Evolutionary conservation across 192 early-diverging fungal species (phyloP), one percentile per base, ranked within the genome.

Genomic region (Blastocladiella britannica): DNA sequence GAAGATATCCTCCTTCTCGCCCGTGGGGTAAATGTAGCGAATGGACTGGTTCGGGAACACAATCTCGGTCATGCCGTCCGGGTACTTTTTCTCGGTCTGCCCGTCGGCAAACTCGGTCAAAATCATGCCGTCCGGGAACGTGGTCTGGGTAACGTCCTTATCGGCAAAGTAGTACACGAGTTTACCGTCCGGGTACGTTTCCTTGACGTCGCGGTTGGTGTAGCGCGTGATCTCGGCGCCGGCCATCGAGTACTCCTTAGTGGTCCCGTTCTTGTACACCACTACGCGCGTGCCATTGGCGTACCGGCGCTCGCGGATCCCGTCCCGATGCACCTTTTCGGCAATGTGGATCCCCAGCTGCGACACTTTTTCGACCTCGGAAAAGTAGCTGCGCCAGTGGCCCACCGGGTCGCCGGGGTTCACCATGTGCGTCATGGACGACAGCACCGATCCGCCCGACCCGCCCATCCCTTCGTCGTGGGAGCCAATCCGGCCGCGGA

Each of bases 171-270:
- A 57, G 7, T 57, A 57, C 1, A 57, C 30, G 7, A 25, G 26
- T 43, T 57, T 57, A 25, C 51, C 56, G 18, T 26, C 51, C 20
- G 26, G 31, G 24, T 28, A 20, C 12, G 29, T 28, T 26, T 57
- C 56, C 51, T 57, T 57, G 25, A 57, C 51, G 51, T 57, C 56
- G 15, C 27, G 24, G 26, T 57, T 57, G 18, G 56, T 57, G 26
- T 51, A 57, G 18, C 56, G 25, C 18, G 51, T 57, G 4, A 57
- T 51, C 25, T 31, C 31, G 51, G 26, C 25, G 51, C 51, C 56
- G 25, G 31, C 25, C 31, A 31, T 57, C 31, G 26, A 28, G 18
- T 51, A 51, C 26, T 57, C 56, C 20, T 57, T 57, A 5, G 56
- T 57, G 18, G 56, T 57, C 1, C 56, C 56, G 20, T 57, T 57